A percentile compares a stretch with the other conserved stretches of the same genome.
These are phyloP conservation scores for Calonectria leucothoes DNA, from an alignment of 2,329 filamentous ascomycete species.

Conservation along the genomic window DNA sequence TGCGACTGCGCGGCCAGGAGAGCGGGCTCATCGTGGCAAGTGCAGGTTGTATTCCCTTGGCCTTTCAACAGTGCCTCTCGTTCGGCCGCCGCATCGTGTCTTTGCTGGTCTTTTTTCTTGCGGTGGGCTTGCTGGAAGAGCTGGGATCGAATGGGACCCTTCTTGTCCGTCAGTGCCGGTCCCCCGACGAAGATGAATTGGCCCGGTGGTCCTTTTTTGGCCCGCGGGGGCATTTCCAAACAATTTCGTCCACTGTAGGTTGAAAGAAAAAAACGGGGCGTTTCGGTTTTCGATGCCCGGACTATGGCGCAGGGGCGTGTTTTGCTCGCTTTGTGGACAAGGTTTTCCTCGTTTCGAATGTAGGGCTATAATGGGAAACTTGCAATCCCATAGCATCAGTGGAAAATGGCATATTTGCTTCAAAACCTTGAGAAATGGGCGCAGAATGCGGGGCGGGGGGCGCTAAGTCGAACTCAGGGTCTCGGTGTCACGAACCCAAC, in stretches of 20 bases:
- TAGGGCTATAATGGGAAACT: not conserved
- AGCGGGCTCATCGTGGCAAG: not conserved
- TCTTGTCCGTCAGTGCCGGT: conserved; percentile 18
- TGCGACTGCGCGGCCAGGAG: not conserved
- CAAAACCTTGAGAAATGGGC: not conserved
- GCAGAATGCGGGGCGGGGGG: not conserved
- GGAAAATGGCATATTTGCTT: not conserved
- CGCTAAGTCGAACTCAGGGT: not conserved
- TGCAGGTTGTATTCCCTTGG: not conserved
- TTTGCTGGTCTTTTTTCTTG: conserved; percentile 11
- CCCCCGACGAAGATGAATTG: conserved; percentile 25
- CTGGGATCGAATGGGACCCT: conserved; percentile 17
- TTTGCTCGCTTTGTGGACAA: not conserved
- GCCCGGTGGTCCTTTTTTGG: not conserved
- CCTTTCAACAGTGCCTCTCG: conserved; percentile 9
- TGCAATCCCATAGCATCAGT: not conserved
- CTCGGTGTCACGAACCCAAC: not conserved
- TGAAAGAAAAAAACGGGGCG: not conserved
- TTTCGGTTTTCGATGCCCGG: not conserved
- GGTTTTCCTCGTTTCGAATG: not conserved
- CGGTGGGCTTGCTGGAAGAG: conserved; percentile 22
- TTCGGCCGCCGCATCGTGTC: conserved; percentile 15
- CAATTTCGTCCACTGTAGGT: not conserved
- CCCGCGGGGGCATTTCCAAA: conserved; percentile 5
- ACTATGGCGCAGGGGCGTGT: not conserved